Percentiles rank a stretch among this genome's conserved stretches.
Conservation (phyloP, 139 green algal genomes). For the Coccomyxa sp. region DNA sequence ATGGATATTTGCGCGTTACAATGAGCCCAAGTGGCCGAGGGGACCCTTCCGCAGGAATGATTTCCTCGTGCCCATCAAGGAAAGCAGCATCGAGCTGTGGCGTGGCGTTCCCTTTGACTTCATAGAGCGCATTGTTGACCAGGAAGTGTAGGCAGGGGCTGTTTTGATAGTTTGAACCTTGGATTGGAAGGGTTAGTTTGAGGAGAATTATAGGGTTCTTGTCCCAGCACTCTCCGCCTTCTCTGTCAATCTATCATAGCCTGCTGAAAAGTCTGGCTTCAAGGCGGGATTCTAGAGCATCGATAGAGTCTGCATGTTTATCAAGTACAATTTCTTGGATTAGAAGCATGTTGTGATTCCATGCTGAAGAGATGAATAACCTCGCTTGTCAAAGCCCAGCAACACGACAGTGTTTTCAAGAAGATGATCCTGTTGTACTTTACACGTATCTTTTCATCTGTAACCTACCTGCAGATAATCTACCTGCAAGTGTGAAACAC, state of each 20-base stretch:
- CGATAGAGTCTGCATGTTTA: not conserved
- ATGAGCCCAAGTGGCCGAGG: slow-evolving; percentile 9
- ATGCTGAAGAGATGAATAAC: no score
- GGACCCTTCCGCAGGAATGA: slow-evolving; percentile 65
- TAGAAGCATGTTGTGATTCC: no score
- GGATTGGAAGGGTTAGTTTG: not conserved
- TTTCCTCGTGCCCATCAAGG: slow-evolving; percentile 62
- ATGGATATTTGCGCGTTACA: slow-evolving; percentile 8
- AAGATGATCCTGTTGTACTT: no score
- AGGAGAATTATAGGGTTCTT: not conserved
- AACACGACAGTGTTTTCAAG: no score
- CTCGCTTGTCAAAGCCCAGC: no score
- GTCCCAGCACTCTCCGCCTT: not conserved
- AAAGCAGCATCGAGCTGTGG: slow-evolving; percentile 17
- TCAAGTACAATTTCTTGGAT: not conserved
- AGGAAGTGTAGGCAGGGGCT: not conserved
- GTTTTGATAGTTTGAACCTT: not conserved
- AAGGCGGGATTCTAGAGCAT: no score
- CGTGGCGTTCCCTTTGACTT: slow-evolving; percentile 6
- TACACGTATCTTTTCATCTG: no score
- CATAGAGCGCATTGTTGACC: not conserved
- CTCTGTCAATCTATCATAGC: not conserved
- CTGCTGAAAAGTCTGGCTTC: no score
- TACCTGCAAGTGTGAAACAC: no score
- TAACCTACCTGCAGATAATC: no score